These are phyloP conservation scores for Rachicladosporium sp. DNA, from an alignment of 2,329 filamentous ascomycete genomes.

Conservation along the genomic window DNA sequence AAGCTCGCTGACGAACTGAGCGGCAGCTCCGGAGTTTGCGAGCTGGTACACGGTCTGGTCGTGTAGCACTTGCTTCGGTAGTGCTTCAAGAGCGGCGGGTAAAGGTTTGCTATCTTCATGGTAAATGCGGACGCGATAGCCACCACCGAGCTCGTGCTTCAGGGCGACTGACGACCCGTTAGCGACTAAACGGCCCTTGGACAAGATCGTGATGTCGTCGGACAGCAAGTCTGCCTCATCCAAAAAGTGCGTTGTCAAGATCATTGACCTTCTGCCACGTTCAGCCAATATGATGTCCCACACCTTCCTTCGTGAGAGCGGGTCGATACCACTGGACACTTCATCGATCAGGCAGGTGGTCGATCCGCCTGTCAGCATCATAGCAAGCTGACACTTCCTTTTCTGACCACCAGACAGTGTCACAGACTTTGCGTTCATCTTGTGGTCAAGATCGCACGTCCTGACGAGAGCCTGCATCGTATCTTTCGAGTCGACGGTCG, in stretches of 20 bases:
- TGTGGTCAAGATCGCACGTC: conserved; percentile 62
- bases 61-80: conserved; percentile 39
- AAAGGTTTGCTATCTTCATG: conserved; percentile 32
- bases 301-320: conserved; percentile 73
- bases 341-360: conserved; percentile 85
- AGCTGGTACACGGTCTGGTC: conserved; percentile 66
- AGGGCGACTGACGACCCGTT: conserved; percentile 75
- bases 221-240: conserved; percentile 85
- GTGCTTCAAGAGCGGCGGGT: conserved; percentile 14
- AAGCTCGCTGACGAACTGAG: conserved; percentile 56
- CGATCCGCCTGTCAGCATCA: conserved; percentile 89
- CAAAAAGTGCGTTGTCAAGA: conserved; percentile 85
- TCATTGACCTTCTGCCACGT: conserved; percentile 66
- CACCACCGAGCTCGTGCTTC: conserved; percentile 69
- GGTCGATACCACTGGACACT: conserved; percentile 78
- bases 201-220: conserved; percentile 79
- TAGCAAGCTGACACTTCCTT: conserved; percentile 78
- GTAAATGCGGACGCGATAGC: conserved; percentile 69
- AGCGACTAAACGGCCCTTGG: conserved; percentile 69
- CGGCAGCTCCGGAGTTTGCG: conserved; percentile 55
- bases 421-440: conserved; percentile 57
- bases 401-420: conserved; percentile 87
- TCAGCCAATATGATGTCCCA: conserved; percentile 89
- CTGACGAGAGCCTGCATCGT: conserved; percentile 52
- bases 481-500: conserved; percentile 46